Percentiles rank a stretch among this genome's conserved stretches.
Evolutionary conservation across 1,284 basidiomycete species (phyloP).

Genomic region (Athelia psychrophila): DNA sequence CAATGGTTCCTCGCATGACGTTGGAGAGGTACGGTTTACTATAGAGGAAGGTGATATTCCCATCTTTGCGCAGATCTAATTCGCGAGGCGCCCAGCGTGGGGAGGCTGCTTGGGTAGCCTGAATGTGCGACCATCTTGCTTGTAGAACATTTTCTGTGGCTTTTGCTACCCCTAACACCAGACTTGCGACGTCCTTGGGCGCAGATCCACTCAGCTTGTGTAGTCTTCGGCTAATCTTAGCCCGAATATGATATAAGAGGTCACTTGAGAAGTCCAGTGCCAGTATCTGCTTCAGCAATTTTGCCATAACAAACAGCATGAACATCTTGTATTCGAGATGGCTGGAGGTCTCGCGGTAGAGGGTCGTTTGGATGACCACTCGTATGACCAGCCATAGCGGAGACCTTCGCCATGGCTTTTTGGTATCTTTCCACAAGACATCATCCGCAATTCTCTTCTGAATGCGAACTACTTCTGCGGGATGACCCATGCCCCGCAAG

Average conservation of each 20-base stretch:
- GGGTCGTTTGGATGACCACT: conserved; percentile 37
- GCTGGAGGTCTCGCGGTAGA: conserved; percentile 16
- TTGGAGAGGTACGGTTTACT: conserved; percentile 23
- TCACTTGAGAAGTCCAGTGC: conserved; percentile 25
- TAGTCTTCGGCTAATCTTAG: conserved; percentile 34
- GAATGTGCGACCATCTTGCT: conserved; percentile 28
- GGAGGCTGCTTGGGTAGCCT: conserved; percentile 17
- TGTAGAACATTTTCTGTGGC: conserved; percentile 17
- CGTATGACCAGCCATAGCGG: conserved; percentile 34
- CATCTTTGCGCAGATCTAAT: conserved; percentile 25
- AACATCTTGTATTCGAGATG: conserved; percentile 43
- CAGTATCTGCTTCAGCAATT: conserved; percentile 22
- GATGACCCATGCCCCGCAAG: conserved; percentile 21
- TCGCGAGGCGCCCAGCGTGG: conserved; percentile 23
- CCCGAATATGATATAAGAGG: conserved; percentile 27
- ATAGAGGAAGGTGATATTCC: conserved; percentile 22
- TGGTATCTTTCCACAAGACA: background rate
- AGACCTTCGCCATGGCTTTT: conserved; percentile 28
- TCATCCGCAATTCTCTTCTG: conserved; percentile 4
- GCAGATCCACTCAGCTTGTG: conserved; percentile 29
- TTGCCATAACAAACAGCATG: conserved; percentile 36
- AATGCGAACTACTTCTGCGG: conserved; percentile 17
- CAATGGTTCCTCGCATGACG: conserved; percentile 4
- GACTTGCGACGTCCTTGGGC: conserved; percentile 14
- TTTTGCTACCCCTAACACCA: conserved; percentile 12